A percentile compares a stretch with the other conserved stretches of the same genome.
phyloP scores from a whole-genome alignment of 2,329 filamentous ascomycete genomes.

The Ceratocystis albifundus region DNA sequence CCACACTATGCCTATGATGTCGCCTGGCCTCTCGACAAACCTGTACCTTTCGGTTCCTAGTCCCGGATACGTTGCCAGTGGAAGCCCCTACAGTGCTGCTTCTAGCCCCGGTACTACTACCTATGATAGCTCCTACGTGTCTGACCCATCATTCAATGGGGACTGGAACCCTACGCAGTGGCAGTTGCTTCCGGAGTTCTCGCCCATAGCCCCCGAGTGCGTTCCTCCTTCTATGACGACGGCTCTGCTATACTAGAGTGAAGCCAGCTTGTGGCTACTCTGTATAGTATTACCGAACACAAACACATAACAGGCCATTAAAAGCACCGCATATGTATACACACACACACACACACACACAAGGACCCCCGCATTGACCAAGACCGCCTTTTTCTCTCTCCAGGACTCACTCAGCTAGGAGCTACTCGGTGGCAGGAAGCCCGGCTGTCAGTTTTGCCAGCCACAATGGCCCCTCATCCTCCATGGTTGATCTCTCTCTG shows the following conservation, averaged over 20 bases:
- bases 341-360: conserved; percentile 7
- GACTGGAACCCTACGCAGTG: conserved; percentile 14
- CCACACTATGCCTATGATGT: conserved; percentile 18
- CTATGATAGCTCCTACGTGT: conserved; percentile 17
- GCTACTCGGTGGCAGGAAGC: conserved; percentile 18
- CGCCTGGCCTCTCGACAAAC: conserved; percentile 14
- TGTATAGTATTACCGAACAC: conserved; percentile 3
- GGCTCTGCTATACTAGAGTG: conserved; percentile 18
- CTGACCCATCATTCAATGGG: conserved; percentile 15
- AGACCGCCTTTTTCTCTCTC: conserved; percentile 19
- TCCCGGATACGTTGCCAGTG: conserved; percentile 15
- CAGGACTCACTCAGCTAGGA: conserved; percentile 18
- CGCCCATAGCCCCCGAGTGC: conserved; percentile 22
- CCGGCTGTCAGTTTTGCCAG: conserved; percentile 16
- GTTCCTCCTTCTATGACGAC: conserved; percentile 21
- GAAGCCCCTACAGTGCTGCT: conserved; percentile 19
- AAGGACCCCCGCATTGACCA: conserved; percentile 21
- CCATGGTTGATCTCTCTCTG: not conserved
- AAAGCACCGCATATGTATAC: not conserved
- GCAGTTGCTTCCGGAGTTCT: conserved; percentile 16
- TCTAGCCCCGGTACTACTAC: conserved; percentile 19
- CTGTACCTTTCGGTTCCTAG: conserved; percentile 17
- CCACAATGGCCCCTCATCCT: not conserved
- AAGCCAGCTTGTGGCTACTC: conserved; percentile 13
- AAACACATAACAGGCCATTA: conserved; percentile 3